phyloP scores from a whole-genome alignment of 1,284 basidiomycete genomes.

The Ustanciosporium gigantosporum region DNA sequence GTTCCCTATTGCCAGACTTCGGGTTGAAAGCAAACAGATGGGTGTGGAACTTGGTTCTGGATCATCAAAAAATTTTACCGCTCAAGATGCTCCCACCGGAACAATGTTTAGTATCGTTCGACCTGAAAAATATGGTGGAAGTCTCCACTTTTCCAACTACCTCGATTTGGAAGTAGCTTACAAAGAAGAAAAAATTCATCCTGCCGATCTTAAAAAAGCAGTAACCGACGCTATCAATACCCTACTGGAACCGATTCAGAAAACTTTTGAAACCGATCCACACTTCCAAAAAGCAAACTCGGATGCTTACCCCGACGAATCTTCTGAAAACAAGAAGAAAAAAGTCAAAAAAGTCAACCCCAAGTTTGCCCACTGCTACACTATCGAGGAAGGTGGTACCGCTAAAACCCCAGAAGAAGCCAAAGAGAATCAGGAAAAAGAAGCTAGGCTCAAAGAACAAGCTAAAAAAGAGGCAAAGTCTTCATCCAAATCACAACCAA shows the following conservation, averaged over 20 bases:
- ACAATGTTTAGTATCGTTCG: slow-evolving; percentile 80
- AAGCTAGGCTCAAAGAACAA: slow-evolving; percentile 10
- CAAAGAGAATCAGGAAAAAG: slow-evolving; percentile 28
- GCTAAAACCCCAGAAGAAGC: slow-evolving; percentile 48
- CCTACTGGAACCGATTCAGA: slow-evolving; percentile 81
- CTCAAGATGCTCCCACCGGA: slow-evolving; percentile 73
- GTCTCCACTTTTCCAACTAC: slow-evolving; percentile 75
- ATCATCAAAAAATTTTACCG: slow-evolving; percentile 25
- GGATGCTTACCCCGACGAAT: slow-evolving; percentile 75
- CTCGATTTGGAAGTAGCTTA: slow-evolving; percentile 77
- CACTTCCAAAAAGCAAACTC: slow-evolving; percentile 81
- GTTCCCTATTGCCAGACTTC: slow-evolving; percentile 72
- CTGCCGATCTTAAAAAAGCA: slow-evolving; percentile 83
- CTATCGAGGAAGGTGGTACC: slow-evolving; percentile 45
- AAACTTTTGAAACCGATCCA: slow-evolving; percentile 73
- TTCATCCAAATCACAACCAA: background rate
- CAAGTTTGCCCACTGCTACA: slow-evolving; percentile 39
- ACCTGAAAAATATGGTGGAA: slow-evolving; percentile 80
- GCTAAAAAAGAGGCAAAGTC: slow-evolving; percentile 6
- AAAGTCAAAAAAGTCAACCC: slow-evolving; percentile 56
- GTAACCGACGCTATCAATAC: slow-evolving; percentile 76
- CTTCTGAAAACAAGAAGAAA: slow-evolving; percentile 43
- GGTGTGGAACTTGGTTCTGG: slow-evolving; percentile 19
- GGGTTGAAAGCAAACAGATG: slow-evolving; percentile 35
- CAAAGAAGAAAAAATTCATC: slow-evolving; percentile 76